Evolutionary conservation across 441 rosid species (phyloP), one percentile per base, ranked within the genome.

Genomic region (Adansonia gregorii): DNA sequence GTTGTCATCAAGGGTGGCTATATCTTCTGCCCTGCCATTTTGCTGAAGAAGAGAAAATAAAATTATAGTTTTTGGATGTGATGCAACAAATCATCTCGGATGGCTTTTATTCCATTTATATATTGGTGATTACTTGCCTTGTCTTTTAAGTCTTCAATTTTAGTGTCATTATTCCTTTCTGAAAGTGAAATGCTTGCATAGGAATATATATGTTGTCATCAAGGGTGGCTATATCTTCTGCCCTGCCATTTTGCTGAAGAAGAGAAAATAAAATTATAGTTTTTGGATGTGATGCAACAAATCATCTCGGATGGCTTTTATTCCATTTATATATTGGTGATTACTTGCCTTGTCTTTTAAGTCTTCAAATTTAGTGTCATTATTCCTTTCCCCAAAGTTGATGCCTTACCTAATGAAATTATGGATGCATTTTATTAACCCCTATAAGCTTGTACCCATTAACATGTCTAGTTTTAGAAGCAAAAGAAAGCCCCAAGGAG

Each of bases 331-430:
- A 54, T 70, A 20, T 15, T n/a, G 11, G 6, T 0, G 76, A 46
- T 76, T 22, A 68, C 83, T 81, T 77, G 73, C 72, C 81, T 73
- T 73, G 24, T 24, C 8, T 60, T 12, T n/a, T 41, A 67, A 67
- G 59, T 24, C 39, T 59, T 46, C 14, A 35, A 49, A 3, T 22
- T 24, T 43, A 12, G n/a, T 67, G 24, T 22, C 58, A 64, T 70
- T 22, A 17, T 10, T 45, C 39, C 54, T 63, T 39, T 22, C 39
- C 39, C 11, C 19, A 35, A 15, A 12, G 52, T 45, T 3, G 59
- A 65, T 76, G 73, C 68, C 61, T 76, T 65, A 45, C 11, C 56
- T 35, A 22, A 41, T 69, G 14, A 17, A 19, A 51, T 45, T 39
- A 49, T 31, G 10, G 2, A 24, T 24, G 2, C 6, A 43, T 58